phyloP scores from a whole-genome alignment of 192 early-diverging fungal genomes.

The Coemansia sp. region DNA sequence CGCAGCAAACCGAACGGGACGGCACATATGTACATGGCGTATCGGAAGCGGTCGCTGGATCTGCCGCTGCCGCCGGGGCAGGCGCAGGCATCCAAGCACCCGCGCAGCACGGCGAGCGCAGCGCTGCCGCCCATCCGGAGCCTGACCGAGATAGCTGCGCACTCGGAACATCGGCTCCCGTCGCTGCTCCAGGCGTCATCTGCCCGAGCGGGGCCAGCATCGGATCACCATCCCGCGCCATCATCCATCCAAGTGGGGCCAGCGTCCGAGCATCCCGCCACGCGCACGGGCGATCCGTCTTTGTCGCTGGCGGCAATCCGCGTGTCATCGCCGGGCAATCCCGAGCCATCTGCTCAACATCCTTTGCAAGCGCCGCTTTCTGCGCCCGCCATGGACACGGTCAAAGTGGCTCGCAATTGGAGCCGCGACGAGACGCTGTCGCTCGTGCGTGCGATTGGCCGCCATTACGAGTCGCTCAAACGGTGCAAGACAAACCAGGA shows the following conservation, averaged over 20 bases:
- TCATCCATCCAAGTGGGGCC: no score
- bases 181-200: no score
- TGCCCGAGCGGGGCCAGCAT: no score
- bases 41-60: slow-evolving; percentile 49
- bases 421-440: slow-evolving; percentile 52
- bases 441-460: slow-evolving; percentile 46
- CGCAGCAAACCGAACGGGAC: no score
- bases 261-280: no score
- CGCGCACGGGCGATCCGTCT: slow-evolving; percentile 14
- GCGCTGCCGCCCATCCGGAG: slow-evolving; percentile 45
- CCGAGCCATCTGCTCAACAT: slow-evolving; percentile 4
- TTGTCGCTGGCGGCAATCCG: slow-evolving; percentile 14
- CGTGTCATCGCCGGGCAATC: slow-evolving; percentile 7
- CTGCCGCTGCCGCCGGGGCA: slow-evolving; percentile 23
- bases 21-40: slow-evolving; percentile 43
- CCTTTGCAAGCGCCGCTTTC: not conserved
- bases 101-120: slow-evolving; percentile 22
- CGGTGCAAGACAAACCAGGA: slow-evolving; percentile 55
- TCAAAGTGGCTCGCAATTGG: slow-evolving; percentile 52
- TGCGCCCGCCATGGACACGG: slow-evolving; percentile 8
- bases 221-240: no score
- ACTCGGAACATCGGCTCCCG: not conserved
- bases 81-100: slow-evolving; percentile 27
- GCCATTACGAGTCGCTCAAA: slow-evolving; percentile 47
- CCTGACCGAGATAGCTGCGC: slow-evolving; percentile 10